Percentiles rank a stretch among this genome's conserved stretches.
Conservation (phyloP, 306 rosid genomes). For the Rosa chinensis region DNA sequence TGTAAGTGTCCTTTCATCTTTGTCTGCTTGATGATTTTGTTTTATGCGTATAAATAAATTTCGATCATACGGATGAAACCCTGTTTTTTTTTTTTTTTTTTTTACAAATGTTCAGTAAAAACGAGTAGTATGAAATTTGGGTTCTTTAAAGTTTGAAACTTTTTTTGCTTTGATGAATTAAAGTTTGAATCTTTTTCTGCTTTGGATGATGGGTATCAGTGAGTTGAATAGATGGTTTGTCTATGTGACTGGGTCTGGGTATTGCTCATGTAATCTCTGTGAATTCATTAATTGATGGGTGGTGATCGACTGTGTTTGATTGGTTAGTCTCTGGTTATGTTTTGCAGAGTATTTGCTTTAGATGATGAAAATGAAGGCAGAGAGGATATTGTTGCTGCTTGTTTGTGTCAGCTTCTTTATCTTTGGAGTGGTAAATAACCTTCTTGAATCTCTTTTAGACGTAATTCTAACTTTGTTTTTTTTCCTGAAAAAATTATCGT, state of each 20-base stretch:
- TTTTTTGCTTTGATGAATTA: background rate
- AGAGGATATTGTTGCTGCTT: conserved; percentile 39
- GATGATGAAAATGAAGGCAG: conserved; percentile 50
- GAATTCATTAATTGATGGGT: background rate
- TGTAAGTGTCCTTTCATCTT: background rate
- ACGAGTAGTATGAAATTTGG: background rate
- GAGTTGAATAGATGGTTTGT: background rate
- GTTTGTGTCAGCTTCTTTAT: conserved; percentile 42
- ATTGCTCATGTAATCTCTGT: background rate
- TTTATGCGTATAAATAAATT: background rate
- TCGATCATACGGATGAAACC: background rate
- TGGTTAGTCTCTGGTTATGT: no score
- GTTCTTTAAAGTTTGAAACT: background rate
- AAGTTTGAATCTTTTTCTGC: background rate
- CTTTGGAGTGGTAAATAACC: conserved; percentile 52
- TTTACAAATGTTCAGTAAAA: background rate
- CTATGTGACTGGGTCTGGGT: background rate
- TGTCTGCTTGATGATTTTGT: no score
- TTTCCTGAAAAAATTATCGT: background rate
- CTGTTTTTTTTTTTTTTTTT: no score
- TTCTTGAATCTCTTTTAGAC: background rate
- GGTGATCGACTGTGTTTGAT: background rate
- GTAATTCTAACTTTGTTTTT: background rate
- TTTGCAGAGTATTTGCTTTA: conserved; percentile 27
- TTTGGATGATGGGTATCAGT: background rate